These are phyloP conservation scores for Cyclotella atomus DNA, from an alignment of 108 stramenopile species.

Conservation along the genomic window DNA sequence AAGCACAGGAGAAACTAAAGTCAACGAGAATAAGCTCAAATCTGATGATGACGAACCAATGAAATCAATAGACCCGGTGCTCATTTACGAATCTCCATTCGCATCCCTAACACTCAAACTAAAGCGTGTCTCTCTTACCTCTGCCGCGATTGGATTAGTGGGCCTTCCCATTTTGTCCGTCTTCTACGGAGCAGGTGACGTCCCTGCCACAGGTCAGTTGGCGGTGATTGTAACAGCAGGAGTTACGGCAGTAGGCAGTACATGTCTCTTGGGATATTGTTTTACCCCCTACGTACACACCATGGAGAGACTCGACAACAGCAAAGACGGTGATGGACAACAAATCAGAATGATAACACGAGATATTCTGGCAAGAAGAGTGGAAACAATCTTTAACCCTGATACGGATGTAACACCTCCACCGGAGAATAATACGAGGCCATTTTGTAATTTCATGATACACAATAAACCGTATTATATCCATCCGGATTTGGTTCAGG, in stretches of 20 bases:
- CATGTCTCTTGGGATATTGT: constrained; percentile 78
- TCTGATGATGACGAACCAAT: too few relatives aligned
- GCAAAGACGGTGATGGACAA: neutral
- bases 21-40: too few relatives aligned
- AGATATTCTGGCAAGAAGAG: constrained; percentile 62
- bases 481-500: constrained; percentile 73
- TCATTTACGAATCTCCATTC: constrained; percentile 78
- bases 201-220: constrained; percentile 66
- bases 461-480: constrained; percentile 69
- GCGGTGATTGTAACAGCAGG: constrained; percentile 74
- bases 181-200: constrained; percentile 49
- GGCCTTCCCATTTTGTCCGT: constrained; percentile 70
- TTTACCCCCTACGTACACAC: constrained; percentile 83
- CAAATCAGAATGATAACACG: constrained; percentile 66
- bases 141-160: constrained; percentile 65
- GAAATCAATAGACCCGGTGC: too few relatives aligned
- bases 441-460: constrained; percentile 87
- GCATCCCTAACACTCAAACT: constrained; percentile 69
- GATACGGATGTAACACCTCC: constrained; percentile 52
- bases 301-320: constrained; percentile 42
- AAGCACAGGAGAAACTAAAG: too few relatives aligned
- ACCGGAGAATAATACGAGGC: constrained; percentile 59
- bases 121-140: constrained; percentile 76
- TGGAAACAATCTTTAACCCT: constrained; percentile 79
- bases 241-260: constrained; percentile 69